phyloP scores from a whole-genome alignment of 805 yeast species.

The Candida tibetensis region DNA sequence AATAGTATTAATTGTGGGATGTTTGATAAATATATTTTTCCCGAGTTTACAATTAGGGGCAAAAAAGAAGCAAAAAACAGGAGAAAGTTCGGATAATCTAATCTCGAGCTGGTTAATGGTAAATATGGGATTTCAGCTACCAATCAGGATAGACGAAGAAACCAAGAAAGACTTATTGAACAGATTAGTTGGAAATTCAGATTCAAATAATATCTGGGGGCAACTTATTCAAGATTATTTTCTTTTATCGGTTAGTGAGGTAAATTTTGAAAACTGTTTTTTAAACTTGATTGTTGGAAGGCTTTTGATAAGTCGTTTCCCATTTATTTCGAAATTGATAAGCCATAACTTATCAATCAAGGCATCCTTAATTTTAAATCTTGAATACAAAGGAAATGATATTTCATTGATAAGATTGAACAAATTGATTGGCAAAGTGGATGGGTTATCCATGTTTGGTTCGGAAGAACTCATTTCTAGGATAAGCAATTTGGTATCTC shows the following conservation, averaged over 20 bases:
- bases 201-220: background rate
- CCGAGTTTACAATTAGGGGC: conserved; percentile 6
- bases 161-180: conserved; percentile 15
- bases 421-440: conserved; percentile 27
- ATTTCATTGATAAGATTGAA: conserved; percentile 20
- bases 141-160: conserved; percentile 16
- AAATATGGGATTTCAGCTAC: conserved; percentile 28
- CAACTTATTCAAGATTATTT: conserved; percentile 25
- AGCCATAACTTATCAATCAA: conserved; percentile 23
- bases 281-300: conserved; percentile 29
- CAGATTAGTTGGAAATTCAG: conserved; percentile 16
- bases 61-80: conserved; percentile 1
- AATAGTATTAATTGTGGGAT: conserved; percentile 10
- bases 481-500: conserved; percentile 23
- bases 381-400: conserved; percentile 29
- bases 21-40: conserved; percentile 9
- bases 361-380: conserved; percentile 25
- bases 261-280: conserved; percentile 33
- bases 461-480: conserved; percentile 25
- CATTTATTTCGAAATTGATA: conserved; percentile 18
- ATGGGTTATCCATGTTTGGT: conserved; percentile 30
- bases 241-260: conserved; percentile 26
- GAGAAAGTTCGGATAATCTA: conserved; percentile 2
- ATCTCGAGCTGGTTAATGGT: conserved; percentile 25
- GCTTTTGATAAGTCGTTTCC: conserved; percentile 21